Percentiles rank a stretch among this genome's conserved stretches.
Evolutionary conservation across 768 basidiomycete genomes (phyloP).

Genomic region (Botryobasidium botryosum): DNA sequence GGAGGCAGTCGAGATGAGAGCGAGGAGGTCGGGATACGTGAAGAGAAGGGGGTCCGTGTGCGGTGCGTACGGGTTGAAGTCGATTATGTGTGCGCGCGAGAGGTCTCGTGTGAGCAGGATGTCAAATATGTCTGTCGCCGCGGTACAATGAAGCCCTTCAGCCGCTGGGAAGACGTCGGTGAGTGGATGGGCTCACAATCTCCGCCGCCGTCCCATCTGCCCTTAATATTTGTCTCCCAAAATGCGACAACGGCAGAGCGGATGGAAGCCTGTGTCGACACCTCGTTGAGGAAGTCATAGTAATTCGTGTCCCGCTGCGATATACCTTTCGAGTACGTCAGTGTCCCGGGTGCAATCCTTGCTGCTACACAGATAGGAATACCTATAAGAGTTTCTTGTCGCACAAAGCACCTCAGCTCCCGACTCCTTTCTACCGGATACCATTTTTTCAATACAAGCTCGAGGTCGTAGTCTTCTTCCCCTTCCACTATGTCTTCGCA

Average conservation of each 20-base stretch:
- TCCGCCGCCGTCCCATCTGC: slow-evolving; percentile 35
- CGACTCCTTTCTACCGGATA: slow-evolving; percentile 68
- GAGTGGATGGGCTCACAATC: slow-evolving; percentile 40
- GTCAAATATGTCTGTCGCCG: slow-evolving; percentile 77
- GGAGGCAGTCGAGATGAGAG: slow-evolving; percentile 15
- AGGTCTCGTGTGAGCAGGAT: slow-evolving; percentile 73
- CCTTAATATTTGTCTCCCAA: slow-evolving; percentile 51
- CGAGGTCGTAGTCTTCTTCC: slow-evolving; percentile 33
- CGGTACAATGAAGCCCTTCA: background rate
- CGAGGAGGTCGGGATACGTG: slow-evolving; percentile 55
- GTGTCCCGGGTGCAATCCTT: background rate
- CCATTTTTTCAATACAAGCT: slow-evolving; percentile 84
- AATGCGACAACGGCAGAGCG: slow-evolving; percentile 33
- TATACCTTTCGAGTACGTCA: slow-evolving; percentile 34
- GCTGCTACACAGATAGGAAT: slow-evolving; percentile 7
- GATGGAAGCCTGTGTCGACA: slow-evolving; percentile 35
- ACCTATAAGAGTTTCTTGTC: slow-evolving; percentile 59
- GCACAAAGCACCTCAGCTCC: slow-evolving; percentile 84
- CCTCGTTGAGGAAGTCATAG: slow-evolving; percentile 72
- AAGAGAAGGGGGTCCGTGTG: slow-evolving; percentile 83
- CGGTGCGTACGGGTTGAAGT: slow-evolving; percentile 78
- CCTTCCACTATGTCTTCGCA: slow-evolving; percentile 25
- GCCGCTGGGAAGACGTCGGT: background rate
- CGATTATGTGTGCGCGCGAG: slow-evolving; percentile 59
- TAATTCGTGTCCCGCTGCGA: slow-evolving; percentile 79